Evolutionary conservation across 257 asterid species (phyloP).

Genomic region (Prunella vulgaris): DNA sequence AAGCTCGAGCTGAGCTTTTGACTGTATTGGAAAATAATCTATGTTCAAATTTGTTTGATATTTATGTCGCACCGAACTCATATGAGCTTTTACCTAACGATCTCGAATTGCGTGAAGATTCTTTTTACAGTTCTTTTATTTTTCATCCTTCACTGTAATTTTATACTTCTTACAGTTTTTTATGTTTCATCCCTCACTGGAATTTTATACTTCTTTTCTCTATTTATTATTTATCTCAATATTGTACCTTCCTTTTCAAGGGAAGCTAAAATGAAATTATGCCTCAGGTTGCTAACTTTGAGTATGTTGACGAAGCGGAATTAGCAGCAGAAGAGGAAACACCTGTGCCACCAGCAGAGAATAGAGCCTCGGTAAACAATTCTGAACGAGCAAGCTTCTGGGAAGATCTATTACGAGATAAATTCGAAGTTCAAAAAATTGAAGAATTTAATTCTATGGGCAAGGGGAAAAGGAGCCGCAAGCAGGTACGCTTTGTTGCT

Average conservation of each 20-base stretch:
- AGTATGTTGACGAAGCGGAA: slow-evolving; percentile 77
- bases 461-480: slow-evolving; percentile 94
- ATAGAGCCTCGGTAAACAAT: slow-evolving; percentile 53
- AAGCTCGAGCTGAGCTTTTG: too few relatives aligned
- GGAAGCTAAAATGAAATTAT: slow-evolving; percentile 25
- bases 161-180: slow-evolving; percentile 1
- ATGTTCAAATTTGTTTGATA: too few relatives aligned
- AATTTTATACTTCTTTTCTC: not conserved
- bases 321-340: slow-evolving; percentile 72
- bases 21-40: too few relatives aligned
- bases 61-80: too few relatives aligned
- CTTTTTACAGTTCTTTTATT: not conserved
- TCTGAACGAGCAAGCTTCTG: slow-evolving; percentile 71
- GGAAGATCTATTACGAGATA: slow-evolving; percentile 90
- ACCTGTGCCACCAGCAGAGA: slow-evolving; percentile 49
- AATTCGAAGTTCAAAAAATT: slow-evolving; percentile 72
- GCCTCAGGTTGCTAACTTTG: slow-evolving; percentile 90
- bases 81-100: too few relatives aligned
- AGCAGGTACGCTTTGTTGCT: slow-evolving; percentile 50
- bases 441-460: slow-evolving; percentile 94
- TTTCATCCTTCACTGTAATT: too few relatives aligned
- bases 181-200: slow-evolving; percentile 1
- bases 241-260: not conserved
- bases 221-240: slow-evolving; percentile 13
- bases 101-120: too few relatives aligned